A percentile compares a stretch with the other conserved stretches of the same genome.
Evolutionary conservation across 495 filamentous ascomycete species (phyloP).

Genomic region (Neurospora pannonica): DNA sequence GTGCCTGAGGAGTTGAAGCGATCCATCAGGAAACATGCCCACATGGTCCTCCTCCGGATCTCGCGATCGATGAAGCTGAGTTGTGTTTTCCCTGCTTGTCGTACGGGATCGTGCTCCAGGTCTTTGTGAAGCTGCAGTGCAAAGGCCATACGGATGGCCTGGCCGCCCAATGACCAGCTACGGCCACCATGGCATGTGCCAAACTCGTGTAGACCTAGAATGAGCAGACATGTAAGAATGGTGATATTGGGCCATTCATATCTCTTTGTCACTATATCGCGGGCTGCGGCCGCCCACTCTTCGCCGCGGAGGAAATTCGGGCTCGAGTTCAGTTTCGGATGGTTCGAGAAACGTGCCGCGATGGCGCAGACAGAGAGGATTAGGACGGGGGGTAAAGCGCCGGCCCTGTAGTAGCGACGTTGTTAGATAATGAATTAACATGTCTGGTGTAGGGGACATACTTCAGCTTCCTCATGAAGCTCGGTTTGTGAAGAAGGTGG

Average conservation of each 20-base stretch:
- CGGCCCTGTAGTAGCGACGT: constrained; percentile 28
- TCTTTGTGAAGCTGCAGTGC: constrained; percentile 91
- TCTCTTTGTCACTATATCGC: constrained; percentile 71
- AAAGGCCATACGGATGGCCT: constrained; percentile 94
- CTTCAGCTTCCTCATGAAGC: constrained; percentile 81
- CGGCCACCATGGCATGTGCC: constrained; percentile 93
- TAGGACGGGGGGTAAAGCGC: constrained; percentile 67
- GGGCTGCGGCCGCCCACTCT: constrained; percentile 75
- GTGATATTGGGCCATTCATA: constrained; percentile 96
- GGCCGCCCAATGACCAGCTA: constrained; percentile 90
- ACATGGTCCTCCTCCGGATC: constrained; percentile 89
- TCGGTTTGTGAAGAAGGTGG: constrained; percentile 91
- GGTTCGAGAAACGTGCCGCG: constrained; percentile 88
- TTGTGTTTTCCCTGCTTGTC: constrained; percentile 54
- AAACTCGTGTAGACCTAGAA: constrained; percentile 89
- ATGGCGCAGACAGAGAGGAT: constrained; percentile 88
- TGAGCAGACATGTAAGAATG: constrained; percentile 76
- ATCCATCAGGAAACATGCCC: constrained; percentile 96
- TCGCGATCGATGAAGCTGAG: constrained; percentile 89
- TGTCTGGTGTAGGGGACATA: constrained; percentile 24
- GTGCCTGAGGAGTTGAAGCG: constrained; percentile 94
- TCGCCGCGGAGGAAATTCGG: constrained; percentile 88
- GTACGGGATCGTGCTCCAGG: constrained; percentile 73
- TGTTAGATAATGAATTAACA: constrained; percentile 13
- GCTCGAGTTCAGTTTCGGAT: constrained; percentile 73